phyloP scores from a whole-genome alignment of 345 rosid genomes.

The Erucastrum elatum region DNA sequence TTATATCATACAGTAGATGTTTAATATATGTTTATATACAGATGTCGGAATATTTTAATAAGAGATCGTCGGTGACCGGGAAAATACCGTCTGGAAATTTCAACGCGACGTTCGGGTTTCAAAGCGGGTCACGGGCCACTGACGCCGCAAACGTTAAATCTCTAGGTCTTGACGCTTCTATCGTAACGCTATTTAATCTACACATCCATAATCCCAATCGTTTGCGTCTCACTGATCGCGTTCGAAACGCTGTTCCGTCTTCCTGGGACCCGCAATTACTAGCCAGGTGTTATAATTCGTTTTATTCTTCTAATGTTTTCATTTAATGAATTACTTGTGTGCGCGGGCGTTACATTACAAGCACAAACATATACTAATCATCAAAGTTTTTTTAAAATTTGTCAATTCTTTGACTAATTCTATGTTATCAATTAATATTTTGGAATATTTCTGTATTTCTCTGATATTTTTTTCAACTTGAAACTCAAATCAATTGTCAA shows the following conservation, averaged over 20 bases:
- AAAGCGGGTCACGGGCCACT: constrained; percentile 68
- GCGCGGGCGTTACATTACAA: background rate
- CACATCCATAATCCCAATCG: constrained; percentile 74
- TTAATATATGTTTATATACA: constrained; percentile 12
- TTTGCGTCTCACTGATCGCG: constrained; percentile 63
- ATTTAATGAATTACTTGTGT: background rate
- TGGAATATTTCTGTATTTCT: constrained; percentile 13
- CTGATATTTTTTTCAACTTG: background rate
- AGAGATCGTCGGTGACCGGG: constrained; percentile 56
- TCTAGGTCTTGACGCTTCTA: constrained; percentile 72
- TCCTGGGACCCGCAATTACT: constrained; percentile 81
- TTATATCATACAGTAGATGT: background rate
- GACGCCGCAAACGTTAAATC: constrained; percentile 69
- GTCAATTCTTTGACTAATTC: constrained; percentile 28
- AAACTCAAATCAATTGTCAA: constrained; percentile 16
- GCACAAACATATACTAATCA: background rate
- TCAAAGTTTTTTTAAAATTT: background rate
- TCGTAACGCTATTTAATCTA: constrained; percentile 53
- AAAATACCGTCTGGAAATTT: constrained; percentile 84
- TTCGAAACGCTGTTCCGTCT: constrained; percentile 70
- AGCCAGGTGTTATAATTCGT: constrained; percentile 51
- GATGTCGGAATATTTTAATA: constrained; percentile 93
- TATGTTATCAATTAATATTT: background rate
- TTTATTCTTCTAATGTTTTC: background rate
- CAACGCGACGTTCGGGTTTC: constrained; percentile 72